A percentile compares a stretch with the other conserved stretches of the same genome.
These are phyloP conservation scores for Beauveria australis DNA, from an alignment of 2,329 filamentous ascomycete species.

Conservation along the genomic window DNA sequence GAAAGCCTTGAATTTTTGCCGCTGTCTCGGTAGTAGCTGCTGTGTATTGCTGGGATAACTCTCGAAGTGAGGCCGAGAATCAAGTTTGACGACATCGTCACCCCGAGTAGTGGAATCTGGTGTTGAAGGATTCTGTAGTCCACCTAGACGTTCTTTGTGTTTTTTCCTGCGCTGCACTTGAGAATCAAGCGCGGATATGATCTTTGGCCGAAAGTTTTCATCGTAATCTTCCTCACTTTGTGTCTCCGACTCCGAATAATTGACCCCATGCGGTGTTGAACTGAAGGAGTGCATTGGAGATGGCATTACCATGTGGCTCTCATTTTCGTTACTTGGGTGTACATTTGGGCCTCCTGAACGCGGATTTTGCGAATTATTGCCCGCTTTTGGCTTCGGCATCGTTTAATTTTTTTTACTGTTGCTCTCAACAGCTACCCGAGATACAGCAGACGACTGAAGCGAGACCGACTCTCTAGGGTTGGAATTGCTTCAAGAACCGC, in stretches of 20 bases:
- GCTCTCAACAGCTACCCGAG: background rate
- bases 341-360: background rate
- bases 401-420: background rate
- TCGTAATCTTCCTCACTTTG: conserved; percentile 40
- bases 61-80: conserved; percentile 18
- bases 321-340: background rate
- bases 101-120: background rate
- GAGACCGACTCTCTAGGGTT: background rate
- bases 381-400: background rate
- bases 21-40: conserved; percentile 6
- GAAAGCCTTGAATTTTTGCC: conserved; percentile 36
- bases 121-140: background rate
- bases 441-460: background rate
- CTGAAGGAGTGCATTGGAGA: background rate
- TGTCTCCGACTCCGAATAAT: conserved; percentile 26
- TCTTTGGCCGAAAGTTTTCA: conserved; percentile 24
- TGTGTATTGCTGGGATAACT: background rate
- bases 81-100: conserved; percentile 10
- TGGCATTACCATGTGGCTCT: background rate
- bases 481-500: background rate
- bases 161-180: background rate
- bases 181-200: conserved; percentile 11
- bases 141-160: background rate
- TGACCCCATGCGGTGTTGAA: conserved; percentile 1
- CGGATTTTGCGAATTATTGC: background rate